A percentile compares a stretch with the other conserved stretches of the same genome.
These are phyloP conservation scores for Casuarina glauca DNA, from an alignment of 306 rosid genomes.

Conservation along the genomic window DNA sequence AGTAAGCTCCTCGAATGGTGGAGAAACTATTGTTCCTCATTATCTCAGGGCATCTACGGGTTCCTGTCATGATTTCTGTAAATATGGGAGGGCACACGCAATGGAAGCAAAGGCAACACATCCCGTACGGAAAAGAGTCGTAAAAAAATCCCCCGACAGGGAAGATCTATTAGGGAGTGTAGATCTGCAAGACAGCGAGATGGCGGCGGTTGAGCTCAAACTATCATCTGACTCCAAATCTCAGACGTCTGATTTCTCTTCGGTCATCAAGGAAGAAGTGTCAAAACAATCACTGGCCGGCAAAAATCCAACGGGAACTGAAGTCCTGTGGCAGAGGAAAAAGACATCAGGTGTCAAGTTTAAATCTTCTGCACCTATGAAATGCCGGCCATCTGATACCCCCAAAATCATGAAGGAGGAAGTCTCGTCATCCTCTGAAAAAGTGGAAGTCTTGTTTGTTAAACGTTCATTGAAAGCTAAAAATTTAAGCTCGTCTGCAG, in stretches of 20 bases:
- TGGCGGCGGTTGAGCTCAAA: conserved; percentile 22
- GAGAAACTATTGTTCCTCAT: conserved; percentile 45
- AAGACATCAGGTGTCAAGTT: conserved; percentile 41
- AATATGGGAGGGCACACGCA: conserved; percentile 57
- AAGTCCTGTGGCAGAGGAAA: conserved; percentile 31
- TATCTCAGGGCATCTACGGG: conserved; percentile 83
- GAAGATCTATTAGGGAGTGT: conserved; percentile 29
- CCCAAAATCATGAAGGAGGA: conserved; percentile 38
- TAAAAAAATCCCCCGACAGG: conserved; percentile 31
- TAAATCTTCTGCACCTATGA: conserved; percentile 31
- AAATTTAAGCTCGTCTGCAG: conserved; percentile 41
- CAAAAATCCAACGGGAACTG: conserved; percentile 27
- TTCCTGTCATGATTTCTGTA: conserved; percentile 92
- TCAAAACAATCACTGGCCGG: conserved; percentile 35
- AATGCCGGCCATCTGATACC: conserved; percentile 28
- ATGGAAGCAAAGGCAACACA: conserved; percentile 40
- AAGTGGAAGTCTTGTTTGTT: conserved; percentile 33
- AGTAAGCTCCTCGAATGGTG: conserved; percentile 32
- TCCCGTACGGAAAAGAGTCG: conserved; percentile 37
- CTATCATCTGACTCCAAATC: conserved; percentile 36
- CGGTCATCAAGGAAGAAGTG: conserved; percentile 10
- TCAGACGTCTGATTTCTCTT: conserved; percentile 13
- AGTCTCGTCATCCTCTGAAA: conserved; percentile 34
- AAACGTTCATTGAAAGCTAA: conserved; percentile 30
- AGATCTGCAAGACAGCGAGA: conserved; percentile 31